Base-by-base conservation (phyloP, 176 grass and related monocot genomes). In the Musa itinerans region DNA sequence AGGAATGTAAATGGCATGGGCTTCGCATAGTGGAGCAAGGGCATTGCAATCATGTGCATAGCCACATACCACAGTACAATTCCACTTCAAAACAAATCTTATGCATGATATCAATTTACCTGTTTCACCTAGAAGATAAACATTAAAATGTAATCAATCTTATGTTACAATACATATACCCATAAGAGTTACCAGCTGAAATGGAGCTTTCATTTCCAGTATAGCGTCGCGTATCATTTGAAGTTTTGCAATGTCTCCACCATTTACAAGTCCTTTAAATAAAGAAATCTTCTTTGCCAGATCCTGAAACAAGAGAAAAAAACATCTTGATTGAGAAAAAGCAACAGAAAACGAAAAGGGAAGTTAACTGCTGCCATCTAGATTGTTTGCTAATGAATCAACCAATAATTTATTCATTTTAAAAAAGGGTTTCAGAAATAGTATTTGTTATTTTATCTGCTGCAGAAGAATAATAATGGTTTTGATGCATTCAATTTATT, bases 181-280 rank as follows among this genome's bases (percentile, higher is more conserved):
- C 22, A 17, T 23, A 19, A 49, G 43, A 75, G 26, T 75, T 75
- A 75, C 73, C 73, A 75, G 54, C 73, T 61, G 54, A 75, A 75
- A 16, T 9, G 73, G 73, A 48, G 55, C 73, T 61, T 75, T n/a
- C 73, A 75, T 75, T 59, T 75, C 55, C 19, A 75, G 19, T 48
- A 75, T 57, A 75, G 73, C 13, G 48, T 62, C 27, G 49, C 26
- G 54, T 75, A 75, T 62, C 55, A 59, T 59, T 75, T 75, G 73
- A 50, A 75, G 73, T 49, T 75, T 49, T 62, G 73, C 27, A 75
- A 75, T 75, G 55, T 75, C 73, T 62, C 73, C 73, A 48, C 16
- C 55, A 75, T 75, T 75, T 49, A 62, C 25, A 29, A 61, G 53
- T 22, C 73, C 26, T 12, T n/a, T 75, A n/a, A 75, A 75, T 55